Evolutionary conservation across 2,329 filamentous ascomycete genomes (phyloP), one percentile per base, ranked within the genome.

Genomic region (Fusarium decemcellulare): DNA sequence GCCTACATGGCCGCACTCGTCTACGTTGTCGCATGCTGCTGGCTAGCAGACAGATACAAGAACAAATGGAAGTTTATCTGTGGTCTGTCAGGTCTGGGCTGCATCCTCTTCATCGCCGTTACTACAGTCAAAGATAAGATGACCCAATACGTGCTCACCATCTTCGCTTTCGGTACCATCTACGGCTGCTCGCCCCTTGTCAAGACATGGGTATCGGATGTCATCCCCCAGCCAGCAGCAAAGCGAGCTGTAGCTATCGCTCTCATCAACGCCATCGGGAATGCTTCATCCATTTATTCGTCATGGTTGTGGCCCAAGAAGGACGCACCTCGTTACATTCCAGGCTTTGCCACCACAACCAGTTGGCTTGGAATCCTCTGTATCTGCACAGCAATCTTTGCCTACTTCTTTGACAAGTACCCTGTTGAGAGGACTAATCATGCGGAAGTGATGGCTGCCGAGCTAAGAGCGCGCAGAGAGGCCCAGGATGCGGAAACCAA

Each of bases 301-400:
- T 36, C 56, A 5, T 59, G 56, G 56, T n/a, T 59, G 10, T 59
- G 56, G 56, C 56, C 56, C 15, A 43, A 52, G 16, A 59, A 59
- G 47, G 56, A 59, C 10, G 56, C 56, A 12, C 56, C 56, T 37
- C 56, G 56, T 14, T 59, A 59, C 16, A 37, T 59, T 46, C 47
- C 56, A 37, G 56, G 56, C 8, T 59, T 59, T 46, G 56, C 56
- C 3, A 59, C 56, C 10, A 59, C 56, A n/a, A 51, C 47, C 15
- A 51, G 47, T 23, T 51, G 47, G 47, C 47, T 51, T 11, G 47
- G 47, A 6, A 10, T 51, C 15, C 47, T 51, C 5, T 51, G 47
- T 11, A 51, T 51, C 18, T 37, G 30, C 34, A 39, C 47, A 10
- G 47, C 47, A 8, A 8, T 51, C 12, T 51, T 51, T 32, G 47